These are phyloP conservation scores for Adenanthera pavonina DNA, from an alignment of 306 rosid species.

Conservation along the genomic window DNA sequence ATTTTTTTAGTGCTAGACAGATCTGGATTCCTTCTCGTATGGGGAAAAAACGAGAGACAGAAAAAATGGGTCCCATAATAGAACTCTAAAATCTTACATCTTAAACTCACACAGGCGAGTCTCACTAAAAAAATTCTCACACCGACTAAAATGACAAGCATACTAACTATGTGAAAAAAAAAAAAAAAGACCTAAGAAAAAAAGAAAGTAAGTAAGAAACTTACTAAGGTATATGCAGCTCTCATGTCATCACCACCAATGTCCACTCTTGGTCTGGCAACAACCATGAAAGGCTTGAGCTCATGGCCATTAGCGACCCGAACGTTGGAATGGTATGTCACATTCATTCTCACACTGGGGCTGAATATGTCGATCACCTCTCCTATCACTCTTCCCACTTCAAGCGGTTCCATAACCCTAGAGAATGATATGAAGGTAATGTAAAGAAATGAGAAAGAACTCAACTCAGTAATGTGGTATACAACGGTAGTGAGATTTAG, in stretches of 20 bases:
- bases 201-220: neutral
- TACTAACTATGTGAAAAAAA: neutral
- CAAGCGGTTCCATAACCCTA: slow-evolving; percentile 62
- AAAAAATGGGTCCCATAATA: neutral
- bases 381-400: slow-evolving; percentile 83
- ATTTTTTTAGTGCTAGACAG: neutral
- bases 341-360: slow-evolving; percentile 78
- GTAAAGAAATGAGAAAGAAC: neutral
- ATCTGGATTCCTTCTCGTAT: neutral
- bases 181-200: neutral
- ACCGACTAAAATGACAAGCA: no score
- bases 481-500: slow-evolving; percentile 31
- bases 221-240: slow-evolving; percentile 80
- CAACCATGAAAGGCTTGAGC: slow-evolving; percentile 67
- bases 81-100: neutral
- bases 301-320: slow-evolving; percentile 89
- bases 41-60: no score
- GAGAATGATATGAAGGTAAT: slow-evolving; percentile 32
- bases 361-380: slow-evolving; percentile 83
- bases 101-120: neutral
- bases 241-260: slow-evolving; percentile 89
- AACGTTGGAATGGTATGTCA: slow-evolving; percentile 59
- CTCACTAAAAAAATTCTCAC: neutral
- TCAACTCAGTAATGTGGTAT: slow-evolving; percentile 24
- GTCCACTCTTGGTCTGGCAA: slow-evolving; percentile 72